Evolutionary conservation across 164 flowering plant genomes (phyloP).

Genomic region (Magnolia officinalis): DNA sequence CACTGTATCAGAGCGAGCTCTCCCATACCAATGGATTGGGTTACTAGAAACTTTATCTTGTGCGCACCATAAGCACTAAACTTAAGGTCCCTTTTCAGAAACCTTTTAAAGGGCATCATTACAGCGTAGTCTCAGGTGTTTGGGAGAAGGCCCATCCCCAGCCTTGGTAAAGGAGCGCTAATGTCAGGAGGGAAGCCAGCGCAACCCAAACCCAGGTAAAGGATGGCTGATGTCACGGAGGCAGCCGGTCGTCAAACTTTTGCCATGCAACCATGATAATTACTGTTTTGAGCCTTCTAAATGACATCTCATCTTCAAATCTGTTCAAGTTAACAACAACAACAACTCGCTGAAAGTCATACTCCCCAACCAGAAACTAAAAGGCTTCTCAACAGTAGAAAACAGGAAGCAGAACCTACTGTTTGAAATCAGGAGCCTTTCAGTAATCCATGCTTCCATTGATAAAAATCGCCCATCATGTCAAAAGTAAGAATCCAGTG

Average conservation of each 20-base stretch:
- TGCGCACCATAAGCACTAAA: not conserved
- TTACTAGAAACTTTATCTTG: constrained; percentile 3
- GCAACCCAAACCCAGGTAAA: not conserved
- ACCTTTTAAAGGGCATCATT: not conserved
- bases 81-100: not conserved
- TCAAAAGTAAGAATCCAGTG: not conserved
- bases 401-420: not conserved
- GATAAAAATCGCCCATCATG: not conserved
- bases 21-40: constrained; percentile 1
- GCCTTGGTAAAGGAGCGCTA: not conserved
- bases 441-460: not conserved
- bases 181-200: not conserved
- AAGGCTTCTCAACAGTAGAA: not conserved
- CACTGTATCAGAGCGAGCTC: not conserved
- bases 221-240: not conserved
- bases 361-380: not conserved
- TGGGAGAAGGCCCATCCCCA: not conserved
- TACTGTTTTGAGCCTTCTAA: not conserved
- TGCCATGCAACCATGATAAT: not conserved
- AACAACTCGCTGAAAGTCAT: not conserved
- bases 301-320: not conserved
- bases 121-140: not conserved
- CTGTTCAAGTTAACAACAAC: constrained; percentile 3
- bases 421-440: constrained; percentile 4
- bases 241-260: not conserved